Percentiles rank a stretch among this genome's conserved stretches.
These are phyloP conservation scores for Groenewaldozyma tartarivorans DNA, from an alignment of 805 yeast genomes.

Conservation along the genomic window DNA sequence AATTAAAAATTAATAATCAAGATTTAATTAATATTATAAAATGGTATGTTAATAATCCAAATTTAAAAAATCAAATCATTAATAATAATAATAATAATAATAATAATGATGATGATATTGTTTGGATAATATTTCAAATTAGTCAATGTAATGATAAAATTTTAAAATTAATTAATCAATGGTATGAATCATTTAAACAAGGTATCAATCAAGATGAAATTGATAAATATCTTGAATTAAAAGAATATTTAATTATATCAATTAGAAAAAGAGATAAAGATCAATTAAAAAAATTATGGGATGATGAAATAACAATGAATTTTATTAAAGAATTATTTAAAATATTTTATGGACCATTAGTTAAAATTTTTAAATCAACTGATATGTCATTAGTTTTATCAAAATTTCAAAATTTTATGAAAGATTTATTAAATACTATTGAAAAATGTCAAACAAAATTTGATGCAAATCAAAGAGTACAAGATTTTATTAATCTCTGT, in stretches of 20 bases:
- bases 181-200: conserved; percentile 29
- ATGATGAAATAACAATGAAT: conserved; percentile 71
- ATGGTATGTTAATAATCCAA: conserved; percentile 9
- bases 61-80: conserved; percentile 23
- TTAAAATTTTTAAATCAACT: conserved; percentile 57
- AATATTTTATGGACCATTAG: conserved; percentile 65
- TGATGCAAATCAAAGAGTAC: conserved; percentile 55
- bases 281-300: conserved; percentile 68
- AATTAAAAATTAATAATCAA: conserved; percentile 27
- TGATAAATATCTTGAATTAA: conserved; percentile 42
- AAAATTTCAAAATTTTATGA: conserved; percentile 54
- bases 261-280: conserved; percentile 69
- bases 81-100: conserved; percentile 25
- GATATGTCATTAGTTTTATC: conserved; percentile 56
- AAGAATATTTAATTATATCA: conserved; percentile 52
- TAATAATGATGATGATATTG: conserved; percentile 19
- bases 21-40: conserved; percentile 19
- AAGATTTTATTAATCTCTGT: conserved; percentile 53
- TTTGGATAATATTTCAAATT: conserved; percentile 10
- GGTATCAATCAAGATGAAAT: conserved; percentile 23
- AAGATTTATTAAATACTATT: conserved; percentile 52
- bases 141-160: not conserved
- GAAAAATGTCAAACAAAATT: conserved; percentile 39
- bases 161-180: conserved; percentile 13
- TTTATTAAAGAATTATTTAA: conserved; percentile 65